Evolutionary conservation across 768 basidiomycete species (phyloP).

Genomic region (Wakefieldia striispora): DNA sequence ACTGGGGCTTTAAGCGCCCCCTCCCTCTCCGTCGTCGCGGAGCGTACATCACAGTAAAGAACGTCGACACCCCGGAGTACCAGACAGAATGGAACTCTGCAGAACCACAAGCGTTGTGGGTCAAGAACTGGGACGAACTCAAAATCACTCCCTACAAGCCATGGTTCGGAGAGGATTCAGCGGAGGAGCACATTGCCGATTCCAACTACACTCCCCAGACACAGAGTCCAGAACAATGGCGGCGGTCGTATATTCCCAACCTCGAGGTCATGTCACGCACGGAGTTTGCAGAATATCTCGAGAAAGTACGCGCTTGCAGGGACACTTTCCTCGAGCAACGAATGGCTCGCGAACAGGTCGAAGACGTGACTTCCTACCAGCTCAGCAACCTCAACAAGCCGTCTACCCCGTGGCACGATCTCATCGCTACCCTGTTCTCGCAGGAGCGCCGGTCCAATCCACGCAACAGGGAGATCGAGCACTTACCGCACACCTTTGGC

Average conservation of each 20-base stretch:
- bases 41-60: conserved; percentile 61
- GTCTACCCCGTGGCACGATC: conserved; percentile 27
- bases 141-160: conserved; percentile 15
- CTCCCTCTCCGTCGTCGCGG: conserved; percentile 63
- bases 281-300: conserved; percentile 59
- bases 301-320: conserved; percentile 54
- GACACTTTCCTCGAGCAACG: conserved; percentile 52
- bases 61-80: conserved; percentile 69
- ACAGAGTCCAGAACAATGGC: conserved; percentile 18
- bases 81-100: conserved; percentile 77
- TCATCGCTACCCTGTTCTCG: conserved; percentile 16
- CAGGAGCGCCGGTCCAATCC: conserved; percentile 25
- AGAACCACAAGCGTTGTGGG: conserved; percentile 63
- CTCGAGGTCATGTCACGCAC: conserved; percentile 56
- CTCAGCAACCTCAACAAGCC: conserved; percentile 21
- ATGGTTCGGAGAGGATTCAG: conserved; percentile 11
- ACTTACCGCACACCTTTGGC: conserved; percentile 60
- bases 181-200: conserved; percentile 22
- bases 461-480: conserved; percentile 46
- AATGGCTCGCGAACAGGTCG: conserved; percentile 8
- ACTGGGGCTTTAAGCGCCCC: conserved; percentile 86
- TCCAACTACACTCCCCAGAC: conserved; percentile 25
- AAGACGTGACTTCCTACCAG: conserved; percentile 28
- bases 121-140: conserved; percentile 66
- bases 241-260: conserved; percentile 43